Evolutionary conservation across 2,329 filamentous ascomycete genomes (phyloP), one percentile per base, ranked within the genome.

Genomic region (Setomelanomma holmii): DNA sequence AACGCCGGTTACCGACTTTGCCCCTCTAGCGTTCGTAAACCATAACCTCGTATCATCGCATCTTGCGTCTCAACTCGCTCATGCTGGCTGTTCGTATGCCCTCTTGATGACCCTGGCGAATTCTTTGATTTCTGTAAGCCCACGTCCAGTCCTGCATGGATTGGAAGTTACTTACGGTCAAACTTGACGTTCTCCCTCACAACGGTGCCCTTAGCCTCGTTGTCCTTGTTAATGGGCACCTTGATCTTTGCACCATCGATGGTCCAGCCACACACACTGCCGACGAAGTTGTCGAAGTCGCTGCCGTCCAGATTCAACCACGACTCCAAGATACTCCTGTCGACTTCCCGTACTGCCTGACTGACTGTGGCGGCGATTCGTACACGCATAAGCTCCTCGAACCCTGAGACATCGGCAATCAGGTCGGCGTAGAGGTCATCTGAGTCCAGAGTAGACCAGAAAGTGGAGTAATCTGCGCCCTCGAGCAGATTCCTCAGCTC

Each of bases 341-440:
- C 71, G 10, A 93, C 89, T 74, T 93, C 90, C 51, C 85, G 84
- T 63, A 95, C 86, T 66, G 96, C 96, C 78, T 91, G 91, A 65
- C 89, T 90, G 62, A 97, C 87, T 53, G 96, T 90, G 40, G 89
- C 86, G 45, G 92, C 93, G 72, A 99, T 98, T 67, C 91, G 86
- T 63, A 96, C 84, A 62, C 95, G 88, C 80, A 99, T 89, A 54
- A 93, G 81, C 74, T 98, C 93, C 82, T 99, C 95, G 74, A 99
- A 99, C 34, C 93, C 95, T 40, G 87, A 84, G 45, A 98, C 93
- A 69, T 99, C 96, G 67, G 93, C 95, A 54, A 93, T 91, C 64
- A 99, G 81, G 74, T 99, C 95, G 55, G 93, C 93, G 79, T 96
- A 98, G 51, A 97, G 84, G 76, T 99, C 95, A 73, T 99, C 93